Percentiles rank a stretch among this genome's conserved stretches.
These are phyloP conservation scores for Heterobasidion parviporum DNA, from an alignment of 1,284 basidiomycete species.

Conservation along the genomic window DNA sequence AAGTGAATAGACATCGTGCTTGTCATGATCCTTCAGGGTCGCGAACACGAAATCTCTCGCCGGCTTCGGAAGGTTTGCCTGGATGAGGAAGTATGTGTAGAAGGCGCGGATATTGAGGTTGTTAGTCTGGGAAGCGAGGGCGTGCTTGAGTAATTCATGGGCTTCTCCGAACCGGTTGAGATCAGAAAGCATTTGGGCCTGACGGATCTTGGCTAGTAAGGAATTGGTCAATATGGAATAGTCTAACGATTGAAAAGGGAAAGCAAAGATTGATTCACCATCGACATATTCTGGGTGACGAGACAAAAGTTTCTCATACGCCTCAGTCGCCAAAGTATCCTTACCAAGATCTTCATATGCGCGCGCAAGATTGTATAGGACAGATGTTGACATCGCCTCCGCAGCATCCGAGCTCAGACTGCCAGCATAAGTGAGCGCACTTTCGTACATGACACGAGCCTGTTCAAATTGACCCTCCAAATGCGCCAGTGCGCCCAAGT, in stretches of 20 bases:
- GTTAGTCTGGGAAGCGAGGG: conserved; percentile 58
- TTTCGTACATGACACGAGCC: conserved; percentile 57
- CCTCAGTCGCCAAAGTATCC: conserved; percentile 64
- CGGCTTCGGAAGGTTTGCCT: conserved; percentile 58
- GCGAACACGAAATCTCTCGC: conserved; percentile 82
- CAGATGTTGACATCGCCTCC: conserved; percentile 70
- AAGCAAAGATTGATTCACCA: conserved; percentile 42
- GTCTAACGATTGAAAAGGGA: neutral
- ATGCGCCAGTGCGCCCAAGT: conserved; percentile 74
- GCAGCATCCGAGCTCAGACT: conserved; percentile 39
- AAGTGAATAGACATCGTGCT: conserved; percentile 84
- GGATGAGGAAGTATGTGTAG: conserved; percentile 84
- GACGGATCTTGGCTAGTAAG: conserved; percentile 76
- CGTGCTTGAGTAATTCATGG: conserved; percentile 83
- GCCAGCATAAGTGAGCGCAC: conserved; percentile 52
- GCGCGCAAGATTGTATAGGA: conserved; percentile 84
- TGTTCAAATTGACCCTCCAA: conserved; percentile 56
- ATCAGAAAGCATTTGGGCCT: conserved; percentile 68
- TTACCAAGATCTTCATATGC: conserved; percentile 82
- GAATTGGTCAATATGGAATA: neutral
- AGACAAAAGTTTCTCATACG: conserved; percentile 76
- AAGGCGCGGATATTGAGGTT: conserved; percentile 80
- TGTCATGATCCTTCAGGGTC: conserved; percentile 77
- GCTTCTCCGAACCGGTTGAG: conserved; percentile 72
- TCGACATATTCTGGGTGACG: conserved; percentile 92